Base-by-base conservation (phyloP, 1,284 basidiomycete genomes). In the Pyrrhoderma noxium region DNA sequence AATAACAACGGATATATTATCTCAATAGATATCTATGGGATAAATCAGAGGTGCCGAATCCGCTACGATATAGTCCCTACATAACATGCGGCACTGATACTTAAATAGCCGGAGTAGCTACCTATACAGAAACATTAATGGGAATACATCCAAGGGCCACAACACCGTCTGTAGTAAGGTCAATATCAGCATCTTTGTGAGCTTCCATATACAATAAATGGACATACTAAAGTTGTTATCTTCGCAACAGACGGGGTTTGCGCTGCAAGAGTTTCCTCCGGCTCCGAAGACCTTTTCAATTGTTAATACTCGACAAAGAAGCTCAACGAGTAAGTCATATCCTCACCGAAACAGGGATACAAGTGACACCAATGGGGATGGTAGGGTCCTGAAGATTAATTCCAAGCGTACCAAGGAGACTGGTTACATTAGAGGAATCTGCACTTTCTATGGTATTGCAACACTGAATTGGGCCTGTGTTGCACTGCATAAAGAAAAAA, bases 291-390 rank as follows among this genome's bases (percentile, higher is more conserved):
- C 50, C 54, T 56, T 27, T 23, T 25, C 36, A 13, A 3, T 11
- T 1, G 13, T 18, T 0, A 7, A 4, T n/a, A 11, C 3, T 25
- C 18, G 25, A 19, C 13, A 18, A 13, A 31, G 34, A n/a, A n/a
- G 38, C 14, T 2, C 2, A 2, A 40, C 23, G 3, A 34, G 34
- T 22, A 5, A 19, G 14, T 14, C 27, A 31, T 5, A 8, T 8
- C 7, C 54, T 49, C 45, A 56, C 54, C n/a, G 54, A 31, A 35
- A 56, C 45, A n/a, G 54, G 54, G 23, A 39, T 14, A 42, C 54
- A 56, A 14, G 46, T 45, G 39, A 56, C 18, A 2, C 54, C 54
- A 16, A 56, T 42, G 1, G 27, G 51, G 31, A 48, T 47, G 19
- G 44, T 40, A 14, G 45, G 40, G 23, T 25, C 51, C 27, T 49